Base-by-base conservation (phyloP, 2,329 filamentous ascomycete genomes). In the Fusarium sp. region DNA sequence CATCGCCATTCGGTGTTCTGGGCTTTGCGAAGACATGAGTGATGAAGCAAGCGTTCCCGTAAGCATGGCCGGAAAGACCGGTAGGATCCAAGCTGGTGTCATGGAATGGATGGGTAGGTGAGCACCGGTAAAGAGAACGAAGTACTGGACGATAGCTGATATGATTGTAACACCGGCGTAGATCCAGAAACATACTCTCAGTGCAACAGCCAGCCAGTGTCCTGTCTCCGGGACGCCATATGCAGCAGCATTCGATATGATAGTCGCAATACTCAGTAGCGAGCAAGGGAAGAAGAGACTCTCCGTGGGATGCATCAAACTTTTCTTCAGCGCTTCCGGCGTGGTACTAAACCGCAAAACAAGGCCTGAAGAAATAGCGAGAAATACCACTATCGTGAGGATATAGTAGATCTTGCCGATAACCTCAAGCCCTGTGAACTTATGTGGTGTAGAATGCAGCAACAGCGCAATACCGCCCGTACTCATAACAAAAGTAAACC, bases 171-270 rank as follows among this genome's bases (percentile, higher is more conserved):
- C 23, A 14, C 76, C 84, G 37, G 84, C 83, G 64, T 87, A 86
- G 6, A 84, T 61, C 85, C 85, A 88, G 70, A 84, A 88, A 26
- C 86, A 67, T 1, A 84, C 78, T 10, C 79, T 69, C 79, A 87
- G 81, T 1, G 81, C 80, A 19, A 76, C 74, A 12, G 81, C 71
- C 7, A 87, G 77, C 85, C 85, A 91, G 3, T 76, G 70, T 0
- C 83, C 88, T 9, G 81, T 79, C 31, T 83, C 78, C 30, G 79
- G 77, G 2, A 82, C 78, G 0, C 89, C 90, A 75, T 90, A 91
- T 65, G 90, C 85, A 10, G 87, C 86, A 42, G 90, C 83, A 70
- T 90, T 90, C 71, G 90, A 87, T 69, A 91, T 82, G 19, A 90
- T 80, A 44, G 90, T 90, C 4, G 89, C 89, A 64, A 90, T 84